Percentiles rank a stretch among this genome's conserved stretches.
These are phyloP conservation scores for Dalechampia spathulata DNA, from an alignment of 441 rosid species.

Conservation along the genomic window DNA sequence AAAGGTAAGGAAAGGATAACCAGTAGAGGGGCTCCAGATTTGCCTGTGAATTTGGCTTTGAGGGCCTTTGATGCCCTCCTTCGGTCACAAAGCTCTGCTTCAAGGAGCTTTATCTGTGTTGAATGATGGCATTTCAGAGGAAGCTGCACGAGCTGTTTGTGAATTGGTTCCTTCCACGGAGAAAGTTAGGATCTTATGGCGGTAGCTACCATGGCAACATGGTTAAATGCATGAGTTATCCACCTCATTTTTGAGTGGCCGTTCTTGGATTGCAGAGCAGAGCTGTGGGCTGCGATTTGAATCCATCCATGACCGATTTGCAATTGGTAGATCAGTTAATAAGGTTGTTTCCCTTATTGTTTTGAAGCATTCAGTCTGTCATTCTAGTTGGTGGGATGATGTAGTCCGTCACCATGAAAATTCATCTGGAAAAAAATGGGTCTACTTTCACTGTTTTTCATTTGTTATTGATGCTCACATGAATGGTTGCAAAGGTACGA, in stretches of 20 bases:
- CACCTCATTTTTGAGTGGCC: constrained; percentile 24
- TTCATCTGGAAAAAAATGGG: not conserved
- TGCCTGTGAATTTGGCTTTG: constrained; percentile 96
- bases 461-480: not conserved
- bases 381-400: constrained; percentile 4
- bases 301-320: constrained; percentile 2
- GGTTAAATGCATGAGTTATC: constrained; percentile 14
- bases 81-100: constrained; percentile 57
- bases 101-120: constrained; percentile 74
- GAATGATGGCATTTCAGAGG: constrained; percentile 90
- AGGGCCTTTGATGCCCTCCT: constrained; percentile 78
- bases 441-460: not conserved
- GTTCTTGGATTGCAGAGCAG: constrained; percentile 12
- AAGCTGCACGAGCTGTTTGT: constrained; percentile 79
- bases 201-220: constrained; percentile 12
- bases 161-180: constrained; percentile 84
- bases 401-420: constrained; percentile 1
- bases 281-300: constrained; percentile 9
- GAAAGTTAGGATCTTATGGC: constrained; percentile 39
- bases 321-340: constrained; percentile 8
- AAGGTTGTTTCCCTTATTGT: not conserved
- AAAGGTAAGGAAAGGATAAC: no score
- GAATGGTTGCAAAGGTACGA: no score
- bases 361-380: not conserved
- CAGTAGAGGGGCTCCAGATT: no score